Base-by-base conservation (phyloP, 1,284 basidiomycete species). In the Waitea zeae region DNA sequence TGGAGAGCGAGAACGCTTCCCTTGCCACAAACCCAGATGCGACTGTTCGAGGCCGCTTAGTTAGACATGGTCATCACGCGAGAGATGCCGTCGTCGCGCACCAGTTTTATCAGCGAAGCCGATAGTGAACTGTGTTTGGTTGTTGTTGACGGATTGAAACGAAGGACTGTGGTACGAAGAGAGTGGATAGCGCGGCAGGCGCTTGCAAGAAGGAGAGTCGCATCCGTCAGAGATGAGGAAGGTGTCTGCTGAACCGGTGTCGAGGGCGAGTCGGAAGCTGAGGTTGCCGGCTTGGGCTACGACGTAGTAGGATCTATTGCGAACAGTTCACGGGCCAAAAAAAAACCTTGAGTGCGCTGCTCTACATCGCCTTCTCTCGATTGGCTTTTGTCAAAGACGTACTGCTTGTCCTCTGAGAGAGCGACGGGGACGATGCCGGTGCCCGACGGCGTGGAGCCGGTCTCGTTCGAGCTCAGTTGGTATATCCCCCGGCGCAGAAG, bases 241-340 rank as follows among this genome's bases (percentile, higher is more conserved):
- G 13, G 77, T 48, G 49, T 81, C 77, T 9, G 78, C 63, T 3
- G 80, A 83, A n/a, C 61, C 81, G 1, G 80, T 82, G 49, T 83
- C 79, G 28, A 83, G 52, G 1, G 67, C 66, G n/a, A 74, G 65
- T 12, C 77, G 71, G 43, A 81, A 76, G 44, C 53, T 67, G 41
- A 78, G 65, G 39, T 60, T 56, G 27, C 78, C 80, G 27, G 62
- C 54, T 39, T 62, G 51, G 32, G 80, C 57, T 30, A 78, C 50
- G 12, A 64, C 55, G 44, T 67, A 81, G 46, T 80, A 83, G 3
- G 78, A 70, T 46, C 75, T 79, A 44, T 11, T 33, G n/a, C 17
- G 46, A 28, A n/a, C 22, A 7, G 7, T 7, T 26, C 22, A 26
- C 7, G 7, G 22, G 7, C 22, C 7, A 26, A 7, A n/a, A 7